Base-by-base conservation (phyloP, 176 grass and related monocot species). In the Carex parvula region DNA sequence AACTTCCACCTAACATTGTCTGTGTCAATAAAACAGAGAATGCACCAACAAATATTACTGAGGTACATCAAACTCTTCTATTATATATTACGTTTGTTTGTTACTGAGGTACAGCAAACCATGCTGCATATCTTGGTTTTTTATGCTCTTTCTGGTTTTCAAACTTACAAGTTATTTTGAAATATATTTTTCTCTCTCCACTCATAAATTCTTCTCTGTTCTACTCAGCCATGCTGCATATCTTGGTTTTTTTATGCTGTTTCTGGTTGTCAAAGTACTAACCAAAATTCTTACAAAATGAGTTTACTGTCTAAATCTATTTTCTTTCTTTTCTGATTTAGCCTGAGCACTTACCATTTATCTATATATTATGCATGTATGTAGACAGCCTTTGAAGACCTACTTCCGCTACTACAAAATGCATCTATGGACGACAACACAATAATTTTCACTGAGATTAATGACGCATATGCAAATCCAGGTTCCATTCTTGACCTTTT, bases 341-440 rank as follows among this genome's bases (percentile, higher is more conserved):
- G 18, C 60, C n/a, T 22, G 8, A 61, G 6, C 17, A 61, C n/a
- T 61, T 61, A 61, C 60, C 22, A 8, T 9, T 61, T 8, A 21
- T 61, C 22, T 75, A 15, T 55, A 17, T 75, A 54, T 53, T 75
- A 4, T 75, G 29, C 16, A 15, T 11, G 29, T 16, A 15, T 11
- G 22, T 75, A 75, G 71, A 53, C 22, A 46, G 54, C 21, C 71
- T 75, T 75, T 30, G 46, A 82, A 52, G 80, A 67, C 37, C 80
- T 82, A 48, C 29, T 82, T 53, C 80, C 59, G 8, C 6, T 82
- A 10, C 80, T 82, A 16, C 52, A 48, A 67, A 87, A 81, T 20
- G 86, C 81, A 42, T 70, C 86, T 6, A 88, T 21, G 56, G 86
- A 79, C 11, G 86, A 88, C 58, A 66, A 68, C 26, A 88, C 86